Evolutionary conservation across 2,329 filamentous ascomycete genomes (phyloP).

Genomic region (Coleophoma eucalyptorum): DNA sequence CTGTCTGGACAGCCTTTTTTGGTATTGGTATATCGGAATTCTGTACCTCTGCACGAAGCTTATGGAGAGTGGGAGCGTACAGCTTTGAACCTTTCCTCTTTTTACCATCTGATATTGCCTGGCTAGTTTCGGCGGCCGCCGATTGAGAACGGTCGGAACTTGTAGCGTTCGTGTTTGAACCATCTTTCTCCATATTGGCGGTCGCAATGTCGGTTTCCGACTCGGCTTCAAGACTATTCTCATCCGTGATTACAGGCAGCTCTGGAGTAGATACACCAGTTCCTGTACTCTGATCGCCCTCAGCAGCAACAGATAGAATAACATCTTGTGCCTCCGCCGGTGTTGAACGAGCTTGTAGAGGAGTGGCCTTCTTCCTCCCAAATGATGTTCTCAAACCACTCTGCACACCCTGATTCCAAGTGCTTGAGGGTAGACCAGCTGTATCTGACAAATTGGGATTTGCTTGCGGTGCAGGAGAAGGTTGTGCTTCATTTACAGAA

Average conservation of each 20-base stretch:
- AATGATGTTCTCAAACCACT: slow-evolving; percentile 37
- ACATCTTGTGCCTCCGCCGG: too few species aligned
- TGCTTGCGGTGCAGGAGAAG: not conserved
- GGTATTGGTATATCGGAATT: not conserved
- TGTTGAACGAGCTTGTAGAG: too few species aligned
- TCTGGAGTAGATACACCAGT: not conserved
- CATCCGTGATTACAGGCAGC: not conserved
- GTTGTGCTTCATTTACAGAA: not conserved
- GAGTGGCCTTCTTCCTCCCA: slow-evolving; percentile 13
- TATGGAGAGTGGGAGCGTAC: not conserved
- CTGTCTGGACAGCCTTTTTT: not conserved
- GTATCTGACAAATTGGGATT: not conserved
- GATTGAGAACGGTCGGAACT: too few species aligned
- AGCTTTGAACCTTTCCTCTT: too few species aligned
- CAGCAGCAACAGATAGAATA: too few species aligned
- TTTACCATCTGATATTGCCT: too few species aligned
- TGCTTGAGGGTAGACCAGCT: slow-evolving; percentile 24
- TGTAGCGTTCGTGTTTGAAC: too few species aligned
- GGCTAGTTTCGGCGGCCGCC: too few species aligned
- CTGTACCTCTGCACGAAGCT: not conserved
- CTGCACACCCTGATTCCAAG: slow-evolving; percentile 40
- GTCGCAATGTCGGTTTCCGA: not conserved
- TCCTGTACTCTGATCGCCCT: too few species aligned
- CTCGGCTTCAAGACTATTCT: not conserved
- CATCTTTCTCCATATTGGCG: too few species aligned